phyloP scores from a whole-genome alignment of 495 filamentous ascomycete species.

The Podospora conica region DNA sequence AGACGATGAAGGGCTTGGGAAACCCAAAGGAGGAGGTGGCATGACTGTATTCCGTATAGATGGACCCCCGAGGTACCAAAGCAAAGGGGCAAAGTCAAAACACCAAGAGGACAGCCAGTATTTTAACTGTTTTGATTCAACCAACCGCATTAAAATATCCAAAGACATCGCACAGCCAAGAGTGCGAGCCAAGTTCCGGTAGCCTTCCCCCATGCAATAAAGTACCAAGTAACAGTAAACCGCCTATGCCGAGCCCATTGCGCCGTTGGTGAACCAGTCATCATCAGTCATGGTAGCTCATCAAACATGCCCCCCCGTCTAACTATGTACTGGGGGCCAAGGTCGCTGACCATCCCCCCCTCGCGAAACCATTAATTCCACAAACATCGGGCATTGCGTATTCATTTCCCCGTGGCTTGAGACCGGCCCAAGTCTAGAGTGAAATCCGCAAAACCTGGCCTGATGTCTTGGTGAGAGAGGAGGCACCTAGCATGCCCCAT shows the following conservation, averaged over 20 bases:
- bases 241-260: constrained; percentile 1
- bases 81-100: background rate
- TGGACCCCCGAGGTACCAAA: no score
- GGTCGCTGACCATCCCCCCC: constrained; percentile 1
- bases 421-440: constrained; percentile 5
- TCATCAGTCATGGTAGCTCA: constrained; percentile 6
- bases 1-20: no score
- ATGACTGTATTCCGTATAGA: no score
- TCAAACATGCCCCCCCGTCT: constrained; percentile 1
- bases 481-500: constrained; percentile 32
- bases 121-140: background rate
- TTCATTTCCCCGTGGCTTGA: constrained; percentile 1
- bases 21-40: no score
- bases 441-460: constrained; percentile 6
- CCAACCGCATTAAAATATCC: background rate
- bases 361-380: constrained; percentile 2
- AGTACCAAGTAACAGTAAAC: background rate
- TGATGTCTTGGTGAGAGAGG: background rate
- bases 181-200: background rate
- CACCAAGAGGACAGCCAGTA: background rate
- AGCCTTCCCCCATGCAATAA: background rate
- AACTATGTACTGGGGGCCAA: constrained; percentile 6
- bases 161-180: background rate
- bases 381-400: constrained; percentile 1
- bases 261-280: constrained; percentile 10